Evolutionary conservation across 257 asterid species (phyloP), one percentile per base, ranked within the genome.

Genomic region (Gardenia jasminoides): DNA sequence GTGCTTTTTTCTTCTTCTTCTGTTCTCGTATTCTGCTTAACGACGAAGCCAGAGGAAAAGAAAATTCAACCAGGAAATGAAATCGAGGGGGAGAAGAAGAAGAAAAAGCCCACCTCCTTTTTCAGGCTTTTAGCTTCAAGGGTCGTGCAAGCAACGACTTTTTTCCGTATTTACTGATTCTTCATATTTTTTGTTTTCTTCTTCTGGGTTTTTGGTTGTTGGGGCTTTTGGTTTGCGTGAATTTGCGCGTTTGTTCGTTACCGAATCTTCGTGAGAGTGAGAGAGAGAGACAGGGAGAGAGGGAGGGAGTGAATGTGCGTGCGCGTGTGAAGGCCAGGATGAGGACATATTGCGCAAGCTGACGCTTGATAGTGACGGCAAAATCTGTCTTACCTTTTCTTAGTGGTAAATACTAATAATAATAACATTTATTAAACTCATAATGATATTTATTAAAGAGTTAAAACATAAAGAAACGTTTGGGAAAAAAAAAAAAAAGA

Each of bases 61-160:
- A 87, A 67, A 50, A n/a, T 41, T 19, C 44, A 71, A 72, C 72
- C 71, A 73, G 64, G 26, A 41, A 74, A 65, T 56, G 39, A 0
- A 62, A 2, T 26, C 56, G 78, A 26, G 52, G 77, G 62, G 71
- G 69, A 61, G 68, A 54, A 47, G 46, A 79, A 67, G 71, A 75
- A 36, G 48, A 74, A 36, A 36, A 36, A 67, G 15, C 83, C 80
- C 64, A 82, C 86, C 81, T 76, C 70, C 52, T 70, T 41, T 39
- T 71, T 2, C 4, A 36, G 41, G 41, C 41, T 36, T 36, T 46
- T 20, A 46, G 50, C 74, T 7, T 59, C 76, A 82, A 86, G 78
- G 92, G 82, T 87, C 96, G 92, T 89, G 90, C 86, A 86, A 84
- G 91, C 91, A 87, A 86, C 88, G 84, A 56, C 74, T 75, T 67